Base-by-base conservation (phyloP, 169 alveolate genomes). In the Eimeria zaria region DNA sequence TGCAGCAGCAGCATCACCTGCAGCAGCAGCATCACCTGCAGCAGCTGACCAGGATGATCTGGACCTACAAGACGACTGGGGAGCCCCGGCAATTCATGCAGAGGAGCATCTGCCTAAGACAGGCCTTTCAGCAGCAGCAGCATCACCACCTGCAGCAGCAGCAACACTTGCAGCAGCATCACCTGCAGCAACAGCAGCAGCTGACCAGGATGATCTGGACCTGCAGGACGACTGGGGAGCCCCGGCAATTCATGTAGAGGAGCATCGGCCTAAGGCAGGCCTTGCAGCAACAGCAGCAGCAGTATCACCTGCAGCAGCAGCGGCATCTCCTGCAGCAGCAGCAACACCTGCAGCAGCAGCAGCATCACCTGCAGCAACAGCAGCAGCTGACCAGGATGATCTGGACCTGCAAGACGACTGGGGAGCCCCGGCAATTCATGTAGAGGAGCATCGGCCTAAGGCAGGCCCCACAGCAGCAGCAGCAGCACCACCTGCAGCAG, bases 11-110 rank as follows among this genome's bases (percentile, higher is more conserved):
- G 87, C 55, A 41, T 58, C 87, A 41, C 64, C 87, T 4, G 87
- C 87, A 41, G 30, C 81, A 33, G n/a, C n/a, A n/a, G n/a, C n/a
- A 30, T 51, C 53, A 71, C 53, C 83, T 36, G 48, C 81, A 71
- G 83, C 83, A 46, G 3, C 67, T 78, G 88, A 46, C 24, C 67
- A 30, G 44, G 88, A 78, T 36, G 88, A 78, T 48, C 14, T 78
- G 8, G 88, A 78, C 24, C 46, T 78, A 20, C 24, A 78, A 20
- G 88, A 78, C n/a, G 88, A 78, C 39, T 78, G 88, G 88, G 88
- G 88, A 11, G 64, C 18, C 0, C 64, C 64, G 5, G n/a, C 88
- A 78, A 67, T 67, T 0, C 39, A 41, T n/a, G n/a, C n/a, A n/a
- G 81, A n/a, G n/a, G n/a, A n/a, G n/a, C n/a, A n/a, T n/a, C n/a